Evolutionary conservation across 2,329 filamentous ascomycete species (phyloP), one percentile per base, ranked within the genome.

Genomic region (Pseudogymnoascus sp.): DNA sequence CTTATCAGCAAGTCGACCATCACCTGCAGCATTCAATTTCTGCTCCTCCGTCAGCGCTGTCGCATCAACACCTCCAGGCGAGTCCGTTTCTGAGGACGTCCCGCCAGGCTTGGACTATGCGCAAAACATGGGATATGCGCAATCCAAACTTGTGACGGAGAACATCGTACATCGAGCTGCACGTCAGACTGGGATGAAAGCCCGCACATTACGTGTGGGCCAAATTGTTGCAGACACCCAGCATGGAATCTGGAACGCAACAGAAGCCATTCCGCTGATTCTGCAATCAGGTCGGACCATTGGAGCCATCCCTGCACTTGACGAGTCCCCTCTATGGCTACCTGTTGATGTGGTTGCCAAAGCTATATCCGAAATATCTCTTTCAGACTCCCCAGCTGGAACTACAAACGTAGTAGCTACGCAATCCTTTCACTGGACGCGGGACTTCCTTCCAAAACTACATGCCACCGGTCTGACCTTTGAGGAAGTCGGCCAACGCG

Each of bases 201-300:
- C 71, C 2, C 70, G 72, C 3, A 72, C 79, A 6, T 64, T 80
- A 4, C 73, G 81, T 0, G 72, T 82, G 0, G 80, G 81, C 0
- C 80, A 82, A 65, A 75, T 83, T 12, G 75, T 79, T 12, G 79
- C 75, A 1, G 79, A 82, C 64, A 78, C 74, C 0, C 59, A 69
- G 1, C 64, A 71, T n/a, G 81, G 80, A 1, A 66, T 78, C 2
- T 83, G 80, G 81, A 82, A 80, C 64, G 67, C 69, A 3, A 76
- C 73, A 0, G 80, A 82, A 63, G 80, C 79, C 0, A 80, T 82
- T 20, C 78, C 82, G 0, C 66, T 83, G 41, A 76, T 83, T 68
- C 69, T 84, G 0, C 77, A 76, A 35, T 76, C 73, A 1, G 77
- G 77, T 0, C 68, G 68, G 1, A 76, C 78, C 0, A 72, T 77